A percentile compares a stretch with the other conserved stretches of the same genome.
These are phyloP conservation scores for Phytophthora sojae DNA, from an alignment of 352 stramenopile species.

Conservation along the genomic window DNA sequence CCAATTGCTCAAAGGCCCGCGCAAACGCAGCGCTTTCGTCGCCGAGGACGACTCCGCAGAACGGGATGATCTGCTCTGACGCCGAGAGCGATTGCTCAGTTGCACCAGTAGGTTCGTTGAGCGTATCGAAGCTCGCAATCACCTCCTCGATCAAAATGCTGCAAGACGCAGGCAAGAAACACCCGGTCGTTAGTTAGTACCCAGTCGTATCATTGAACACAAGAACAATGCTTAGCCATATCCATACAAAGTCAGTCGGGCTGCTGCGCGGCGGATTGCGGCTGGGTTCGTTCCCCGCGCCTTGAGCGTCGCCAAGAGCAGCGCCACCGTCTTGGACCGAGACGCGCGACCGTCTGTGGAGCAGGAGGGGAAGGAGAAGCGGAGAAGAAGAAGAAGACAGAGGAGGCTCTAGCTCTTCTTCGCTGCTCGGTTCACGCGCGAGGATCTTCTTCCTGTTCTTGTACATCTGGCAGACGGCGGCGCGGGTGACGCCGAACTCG, in stretches of 20 bases:
- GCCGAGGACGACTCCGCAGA: not conserved
- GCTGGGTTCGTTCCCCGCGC: not conserved
- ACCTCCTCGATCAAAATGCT: constrained; percentile 7
- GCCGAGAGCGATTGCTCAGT: no score
- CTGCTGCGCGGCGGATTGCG: not conserved
- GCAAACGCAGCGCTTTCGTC: not conserved
- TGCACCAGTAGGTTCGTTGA: not conserved
- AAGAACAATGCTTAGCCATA: not conserved
- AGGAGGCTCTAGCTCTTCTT: no score
- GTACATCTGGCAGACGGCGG: constrained; percentile 1
- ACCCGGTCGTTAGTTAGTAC: not conserved
- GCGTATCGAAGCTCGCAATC: not conserved
- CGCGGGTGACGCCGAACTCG: not conserved
- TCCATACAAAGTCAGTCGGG: not conserved
- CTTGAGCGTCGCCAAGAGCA: not conserved
- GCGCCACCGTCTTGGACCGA: constrained; percentile 1
- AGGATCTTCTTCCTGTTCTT: not conserved
- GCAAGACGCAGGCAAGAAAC: not conserved
- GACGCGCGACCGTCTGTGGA: not conserved
- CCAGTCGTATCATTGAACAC: not conserved
- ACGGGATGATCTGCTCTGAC: not conserved
- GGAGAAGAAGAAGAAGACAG: no score
- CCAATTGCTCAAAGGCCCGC: not conserved
- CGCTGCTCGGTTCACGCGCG: not conserved
- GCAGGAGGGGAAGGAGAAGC: no score